Base-by-base conservation (phyloP, 352 stramenopile species). In the Phytophthora niederhauseri region DNA sequence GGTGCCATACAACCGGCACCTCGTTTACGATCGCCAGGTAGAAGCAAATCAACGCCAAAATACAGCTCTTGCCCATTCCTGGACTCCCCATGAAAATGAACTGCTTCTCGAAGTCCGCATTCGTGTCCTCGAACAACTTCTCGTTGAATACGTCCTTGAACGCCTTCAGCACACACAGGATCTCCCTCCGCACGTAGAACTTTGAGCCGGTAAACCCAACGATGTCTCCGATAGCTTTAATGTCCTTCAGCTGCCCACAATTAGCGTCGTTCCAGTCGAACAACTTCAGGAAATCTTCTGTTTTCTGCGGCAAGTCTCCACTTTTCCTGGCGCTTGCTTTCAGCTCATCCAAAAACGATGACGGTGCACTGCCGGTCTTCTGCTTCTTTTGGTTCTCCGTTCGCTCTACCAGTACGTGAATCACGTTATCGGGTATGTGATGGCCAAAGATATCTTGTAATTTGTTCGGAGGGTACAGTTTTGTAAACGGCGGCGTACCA, bases 31-130 rank as follows among this genome's bases (percentile, higher is more conserved):
- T 20, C 8, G 61, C 52, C 14, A 63, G 0, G 30, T 53, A 63
- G 30, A 68, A 68, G 19, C 53, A 68, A 6, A 70, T 14, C 19
- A 65, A 56, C 4, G 56, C 55, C 26, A 70, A 56, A 9, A 70
- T 30, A 55, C 63, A 70, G 24, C 63, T 70, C 36, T 70, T 70
- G 31, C 55, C 55, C 11, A 36, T 64, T 12, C 63, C 63, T 50
- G 55, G 63, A 20, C 46, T 60, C 11, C 63, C 55, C 22, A 64
- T 4, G 8, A 63, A 22, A 28, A 64, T 9, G 20, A 64, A 70
- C 63, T 70, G 55, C 26, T 55, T 64, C 17, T 46, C 9, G 19
- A 50, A 6, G 20, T 28, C 26, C 30, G 30, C 30, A 36, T 36
- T 12, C 30, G 30, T 36, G 30, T 46, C 34, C 22, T 19, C 22